phyloP scores from a whole-genome alignment of 2,329 filamentous ascomycete genomes.

The Fusarium sp. region DNA sequence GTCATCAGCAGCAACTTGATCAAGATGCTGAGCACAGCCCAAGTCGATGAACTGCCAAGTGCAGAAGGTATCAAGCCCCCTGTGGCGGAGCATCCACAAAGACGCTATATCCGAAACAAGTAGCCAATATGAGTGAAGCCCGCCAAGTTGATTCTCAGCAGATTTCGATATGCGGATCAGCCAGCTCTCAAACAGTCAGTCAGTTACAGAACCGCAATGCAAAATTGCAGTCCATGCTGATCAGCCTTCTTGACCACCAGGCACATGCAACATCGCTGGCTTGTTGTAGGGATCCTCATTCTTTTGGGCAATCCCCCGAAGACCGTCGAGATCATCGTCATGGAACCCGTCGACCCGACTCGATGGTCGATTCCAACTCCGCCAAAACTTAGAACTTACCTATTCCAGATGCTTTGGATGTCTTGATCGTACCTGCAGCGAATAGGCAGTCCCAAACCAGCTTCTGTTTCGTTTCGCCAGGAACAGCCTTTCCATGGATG shows the following conservation, averaged over 20 bases:
- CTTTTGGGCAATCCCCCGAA: constrained; percentile 23
- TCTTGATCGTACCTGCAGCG: background rate
- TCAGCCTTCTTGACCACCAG: constrained; percentile 4
- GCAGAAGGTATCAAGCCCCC: constrained; percentile 12
- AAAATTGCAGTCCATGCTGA: constrained; percentile 23
- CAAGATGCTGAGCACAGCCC: constrained; percentile 19
- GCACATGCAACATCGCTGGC: background rate
- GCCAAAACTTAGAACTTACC: background rate
- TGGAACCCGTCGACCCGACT: background rate
- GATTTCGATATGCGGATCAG: constrained; percentile 22
- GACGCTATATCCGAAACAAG: constrained; percentile 25
- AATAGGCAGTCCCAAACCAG: constrained; percentile 8
- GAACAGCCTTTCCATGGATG: constrained; percentile 4
- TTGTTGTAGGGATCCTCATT: constrained; percentile 6
- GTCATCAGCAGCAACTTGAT: background rate
- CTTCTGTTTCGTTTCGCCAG: constrained; percentile 23
- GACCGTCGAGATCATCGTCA: constrained; percentile 3
- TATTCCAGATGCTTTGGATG: background rate
- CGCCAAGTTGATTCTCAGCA: constrained; percentile 14
- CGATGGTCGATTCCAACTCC: constrained; percentile 6
- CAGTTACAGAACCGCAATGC: constrained; percentile 5
- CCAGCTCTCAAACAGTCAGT: background rate
- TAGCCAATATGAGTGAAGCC: constrained; percentile 13
- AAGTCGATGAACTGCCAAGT: constrained; percentile 9
- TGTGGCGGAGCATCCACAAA: constrained; percentile 29